These are phyloP conservation scores for Cryptococcus wingfieldii DNA, from an alignment of 1,284 basidiomycete species.

Conservation along the genomic window DNA sequence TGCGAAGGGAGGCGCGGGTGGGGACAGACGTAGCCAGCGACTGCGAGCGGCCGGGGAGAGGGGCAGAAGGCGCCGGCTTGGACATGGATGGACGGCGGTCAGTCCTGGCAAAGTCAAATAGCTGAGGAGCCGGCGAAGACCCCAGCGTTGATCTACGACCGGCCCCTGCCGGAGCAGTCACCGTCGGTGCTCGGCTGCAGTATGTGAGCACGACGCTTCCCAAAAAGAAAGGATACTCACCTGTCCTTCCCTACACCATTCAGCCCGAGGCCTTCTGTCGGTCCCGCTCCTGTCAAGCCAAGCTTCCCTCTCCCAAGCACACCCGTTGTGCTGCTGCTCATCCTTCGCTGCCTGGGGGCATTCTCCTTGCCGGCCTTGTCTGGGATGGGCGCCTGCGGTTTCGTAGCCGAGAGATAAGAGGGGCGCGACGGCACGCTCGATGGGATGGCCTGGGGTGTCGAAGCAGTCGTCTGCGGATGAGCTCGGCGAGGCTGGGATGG, in stretches of 20 bases:
- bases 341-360: constrained; percentile 30
- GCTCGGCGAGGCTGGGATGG: constrained; percentile 9
- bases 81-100: constrained; percentile 28
- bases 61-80: not conserved
- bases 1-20: constrained; percentile 4
- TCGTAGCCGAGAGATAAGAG: constrained; percentile 34
- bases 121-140: constrained; percentile 29
- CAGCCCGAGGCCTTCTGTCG: constrained; percentile 9
- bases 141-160: constrained; percentile 29
- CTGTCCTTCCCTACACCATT: constrained; percentile 24
- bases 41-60: constrained; percentile 7
- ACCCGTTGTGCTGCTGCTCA: constrained; percentile 46
- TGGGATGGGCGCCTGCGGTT: constrained; percentile 16
- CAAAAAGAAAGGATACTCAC: constrained; percentile 21
- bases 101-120: constrained; percentile 46
- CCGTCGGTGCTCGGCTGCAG: constrained; percentile 22
- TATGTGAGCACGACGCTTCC: not conserved
- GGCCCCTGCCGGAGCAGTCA: constrained; percentile 21
- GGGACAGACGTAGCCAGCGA: constrained; percentile 37
- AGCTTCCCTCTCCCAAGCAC: constrained; percentile 43
- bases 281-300: constrained; percentile 32
- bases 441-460: constrained; percentile 20
- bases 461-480: not conserved
- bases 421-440: constrained; percentile 33
- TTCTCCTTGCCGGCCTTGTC: not conserved